phyloP scores from a whole-genome alignment of 1,139 yeast genomes.

The Wickerhamiella infanticola region DNA sequence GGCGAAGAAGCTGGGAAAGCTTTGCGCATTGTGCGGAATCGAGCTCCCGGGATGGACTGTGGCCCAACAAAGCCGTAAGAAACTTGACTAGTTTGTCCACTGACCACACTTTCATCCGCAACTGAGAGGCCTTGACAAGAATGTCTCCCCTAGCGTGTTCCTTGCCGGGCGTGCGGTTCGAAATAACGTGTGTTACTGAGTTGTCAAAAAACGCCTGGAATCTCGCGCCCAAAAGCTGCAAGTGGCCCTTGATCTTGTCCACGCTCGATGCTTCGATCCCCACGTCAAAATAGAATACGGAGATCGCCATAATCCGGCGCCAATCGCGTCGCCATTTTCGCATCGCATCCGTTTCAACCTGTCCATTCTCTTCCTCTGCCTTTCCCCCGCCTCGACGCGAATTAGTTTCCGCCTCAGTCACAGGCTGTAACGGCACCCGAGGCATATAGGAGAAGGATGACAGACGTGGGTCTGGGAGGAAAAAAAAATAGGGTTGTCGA shows the following conservation, averaged over 20 bases:
- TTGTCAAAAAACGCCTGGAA: slow-evolving; percentile 64
- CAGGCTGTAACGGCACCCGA: slow-evolving; percentile 2
- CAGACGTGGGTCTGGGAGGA: background rate
- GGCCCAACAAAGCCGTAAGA: slow-evolving; percentile 52
- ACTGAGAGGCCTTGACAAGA: slow-evolving; percentile 44
- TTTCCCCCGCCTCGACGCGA: background rate
- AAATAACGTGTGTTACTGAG: slow-evolving; percentile 61
- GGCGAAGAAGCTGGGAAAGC: slow-evolving; percentile 55
- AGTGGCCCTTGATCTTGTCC: slow-evolving; percentile 33
- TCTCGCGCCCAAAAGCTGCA: slow-evolving; percentile 22
- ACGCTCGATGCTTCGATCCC: slow-evolving; percentile 38
- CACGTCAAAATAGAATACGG: slow-evolving; percentile 62
- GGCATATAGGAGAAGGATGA: background rate
- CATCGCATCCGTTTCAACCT: slow-evolving; percentile 9
- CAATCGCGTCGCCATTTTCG: slow-evolving; percentile 64
- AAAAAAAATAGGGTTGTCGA: too few relatives aligned
- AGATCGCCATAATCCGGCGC: slow-evolving; percentile 58
- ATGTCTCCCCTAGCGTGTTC: slow-evolving; percentile 42
- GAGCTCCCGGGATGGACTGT: slow-evolving; percentile 7
- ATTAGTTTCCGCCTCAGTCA: background rate
- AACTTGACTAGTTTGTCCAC: slow-evolving; percentile 75
- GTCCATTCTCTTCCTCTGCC: slow-evolving; percentile 2
- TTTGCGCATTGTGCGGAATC: slow-evolving; percentile 11
- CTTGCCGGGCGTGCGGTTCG: slow-evolving; percentile 35
- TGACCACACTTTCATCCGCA: slow-evolving; percentile 71